Conservation (phyloP, 1,284 basidiomycete genomes). For the Fomes fomentarius region DNA sequence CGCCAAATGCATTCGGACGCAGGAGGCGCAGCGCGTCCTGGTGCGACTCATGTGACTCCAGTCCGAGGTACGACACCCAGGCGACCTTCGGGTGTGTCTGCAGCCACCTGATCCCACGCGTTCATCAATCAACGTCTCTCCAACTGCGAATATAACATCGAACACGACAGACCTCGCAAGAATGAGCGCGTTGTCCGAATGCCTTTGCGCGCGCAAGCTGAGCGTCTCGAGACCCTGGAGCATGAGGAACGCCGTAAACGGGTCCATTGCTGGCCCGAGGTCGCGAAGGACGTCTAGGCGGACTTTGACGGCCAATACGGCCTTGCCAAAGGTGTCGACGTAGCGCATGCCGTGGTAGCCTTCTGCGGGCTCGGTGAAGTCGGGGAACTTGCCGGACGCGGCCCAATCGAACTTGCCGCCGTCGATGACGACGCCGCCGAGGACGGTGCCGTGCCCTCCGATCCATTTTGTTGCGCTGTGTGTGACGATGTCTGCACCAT, state of each 20-base stretch:
- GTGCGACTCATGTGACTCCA: slow-evolving; percentile 68
- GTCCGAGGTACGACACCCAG: slow-evolving; percentile 86
- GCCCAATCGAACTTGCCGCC: slow-evolving; percentile 89
- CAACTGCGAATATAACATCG: neutral
- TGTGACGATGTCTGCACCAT: slow-evolving; percentile 83
- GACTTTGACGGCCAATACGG: slow-evolving; percentile 76
- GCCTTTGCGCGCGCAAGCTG: slow-evolving; percentile 76
- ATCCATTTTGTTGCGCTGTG: slow-evolving; percentile 94
- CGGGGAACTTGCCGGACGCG: slow-evolving; percentile 76
- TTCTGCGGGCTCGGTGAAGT: slow-evolving; percentile 81
- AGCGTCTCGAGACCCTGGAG: slow-evolving; percentile 88
- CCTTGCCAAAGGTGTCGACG: slow-evolving; percentile 72
- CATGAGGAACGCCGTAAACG: slow-evolving; percentile 84
- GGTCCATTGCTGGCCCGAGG: slow-evolving; percentile 75
- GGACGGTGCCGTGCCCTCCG: slow-evolving; percentile 87
- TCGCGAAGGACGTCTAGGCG: slow-evolving; percentile 80
- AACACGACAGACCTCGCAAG: slow-evolving; percentile 58
- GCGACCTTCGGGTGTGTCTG: slow-evolving; percentile 70
- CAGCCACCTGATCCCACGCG: slow-evolving; percentile 50
- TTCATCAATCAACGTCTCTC: neutral
- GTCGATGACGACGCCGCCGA: slow-evolving; percentile 84
- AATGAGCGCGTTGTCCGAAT: slow-evolving; percentile 74
- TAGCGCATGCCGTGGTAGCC: slow-evolving; percentile 84
- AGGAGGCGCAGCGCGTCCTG: slow-evolving; percentile 61
- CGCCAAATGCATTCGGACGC: slow-evolving; percentile 64